These are phyloP conservation scores for Termitomyces sp. DNA, from an alignment of 768 basidiomycete species.

Conservation along the genomic window DNA sequence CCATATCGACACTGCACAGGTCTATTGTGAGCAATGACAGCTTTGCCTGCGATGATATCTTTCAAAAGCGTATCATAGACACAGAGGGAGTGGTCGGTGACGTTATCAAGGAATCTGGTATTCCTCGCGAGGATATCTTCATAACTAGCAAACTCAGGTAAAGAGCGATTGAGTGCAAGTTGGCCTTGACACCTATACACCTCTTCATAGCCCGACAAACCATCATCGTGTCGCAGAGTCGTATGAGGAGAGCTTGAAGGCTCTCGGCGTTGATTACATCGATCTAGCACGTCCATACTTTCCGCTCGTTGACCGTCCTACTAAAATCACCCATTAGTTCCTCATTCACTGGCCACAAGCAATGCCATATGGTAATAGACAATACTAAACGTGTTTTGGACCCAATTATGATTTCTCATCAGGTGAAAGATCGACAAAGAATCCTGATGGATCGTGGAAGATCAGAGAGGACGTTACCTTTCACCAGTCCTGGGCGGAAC, in stretches of 20 bases:
- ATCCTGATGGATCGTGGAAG: conserved; percentile 32
- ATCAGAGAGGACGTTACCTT: conserved; percentile 28
- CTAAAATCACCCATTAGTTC: conserved; percentile 28
- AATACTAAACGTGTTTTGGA: neutral
- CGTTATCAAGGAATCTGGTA: conserved; percentile 43
- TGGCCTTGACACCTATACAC: neutral
- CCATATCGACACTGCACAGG: conserved; percentile 38
- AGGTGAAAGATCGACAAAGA: conserved; percentile 5
- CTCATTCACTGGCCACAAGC: conserved; percentile 50
- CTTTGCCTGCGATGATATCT: neutral
- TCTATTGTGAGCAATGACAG: conserved; percentile 22
- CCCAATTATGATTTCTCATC: neutral
- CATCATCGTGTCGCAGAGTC: conserved; percentile 33
- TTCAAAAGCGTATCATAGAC: conserved; percentile 9
- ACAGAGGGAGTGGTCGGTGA: conserved; percentile 42
- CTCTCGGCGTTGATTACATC: conserved; percentile 41
- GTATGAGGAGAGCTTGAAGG: conserved; percentile 37
- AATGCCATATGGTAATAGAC: conserved; percentile 28
- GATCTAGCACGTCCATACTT: conserved; percentile 33
- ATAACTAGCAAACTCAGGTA: conserved; percentile 48
- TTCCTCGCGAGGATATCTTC: conserved; percentile 45
- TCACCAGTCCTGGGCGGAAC: conserved; percentile 45
- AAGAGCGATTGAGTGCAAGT: conserved; percentile 11
- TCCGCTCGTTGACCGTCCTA: neutral
- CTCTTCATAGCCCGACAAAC: conserved; percentile 14